Percentiles rank a stretch among this genome's conserved stretches.
phyloP scores from a whole-genome alignment of 2,329 filamentous ascomycete species.

The Fusarium camptoceras region DNA sequence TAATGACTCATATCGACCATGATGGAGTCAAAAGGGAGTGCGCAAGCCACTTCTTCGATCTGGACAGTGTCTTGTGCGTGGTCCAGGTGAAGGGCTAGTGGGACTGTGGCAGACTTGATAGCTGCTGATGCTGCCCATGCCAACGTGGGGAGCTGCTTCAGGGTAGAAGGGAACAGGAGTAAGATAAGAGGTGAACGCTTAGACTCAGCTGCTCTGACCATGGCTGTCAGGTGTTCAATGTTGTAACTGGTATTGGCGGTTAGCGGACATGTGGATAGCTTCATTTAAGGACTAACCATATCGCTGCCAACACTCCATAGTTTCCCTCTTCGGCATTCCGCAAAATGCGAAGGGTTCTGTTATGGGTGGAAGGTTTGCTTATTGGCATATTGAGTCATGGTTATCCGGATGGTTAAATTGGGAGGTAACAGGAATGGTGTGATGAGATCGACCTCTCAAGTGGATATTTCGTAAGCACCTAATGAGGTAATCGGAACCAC shows the following conservation, averaged over 20 bases:
- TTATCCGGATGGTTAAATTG: background rate
- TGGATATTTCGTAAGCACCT: background rate
- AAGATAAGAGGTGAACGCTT: constrained; percentile 24
- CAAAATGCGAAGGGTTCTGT: constrained; percentile 14
- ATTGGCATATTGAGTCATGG: background rate
- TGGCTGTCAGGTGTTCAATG: constrained; percentile 32
- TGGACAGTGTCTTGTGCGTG: constrained; percentile 19
- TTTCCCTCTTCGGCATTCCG: constrained; percentile 5
- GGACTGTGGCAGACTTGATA: constrained; percentile 54
- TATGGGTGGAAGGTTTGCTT: background rate
- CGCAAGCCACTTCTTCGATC: background rate
- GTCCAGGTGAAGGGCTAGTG: constrained; percentile 50
- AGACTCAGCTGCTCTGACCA: constrained; percentile 26
- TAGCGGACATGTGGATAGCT: background rate
- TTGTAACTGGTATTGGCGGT: constrained; percentile 14
- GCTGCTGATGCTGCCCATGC: constrained; percentile 55
- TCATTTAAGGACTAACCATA: constrained; percentile 12
- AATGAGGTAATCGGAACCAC: background rate
- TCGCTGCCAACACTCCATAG: constrained; percentile 27
- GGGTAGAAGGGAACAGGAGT: constrained; percentile 16
- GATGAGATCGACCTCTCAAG: background rate
- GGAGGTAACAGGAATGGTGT: background rate
- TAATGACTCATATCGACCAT: constrained; percentile 25
- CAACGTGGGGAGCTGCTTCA: constrained; percentile 17
- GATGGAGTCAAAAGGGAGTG: constrained; percentile 22